These are phyloP conservation scores for Trypanosoma grayi DNA, from an alignment of 208 protist species.

Conservation along the genomic window DNA sequence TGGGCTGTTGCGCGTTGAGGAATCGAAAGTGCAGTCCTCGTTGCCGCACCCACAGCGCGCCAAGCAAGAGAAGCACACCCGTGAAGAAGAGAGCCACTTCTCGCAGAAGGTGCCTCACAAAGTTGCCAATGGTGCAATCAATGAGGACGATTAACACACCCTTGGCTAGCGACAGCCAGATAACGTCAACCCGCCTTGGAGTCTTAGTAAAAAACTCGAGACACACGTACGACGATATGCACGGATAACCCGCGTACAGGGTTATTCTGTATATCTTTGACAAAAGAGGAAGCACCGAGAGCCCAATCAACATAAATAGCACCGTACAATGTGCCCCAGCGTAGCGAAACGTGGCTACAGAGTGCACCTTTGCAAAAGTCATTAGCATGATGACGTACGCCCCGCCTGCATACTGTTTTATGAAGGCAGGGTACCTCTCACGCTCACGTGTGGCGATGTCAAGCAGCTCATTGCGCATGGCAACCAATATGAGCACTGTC, in stretches of 20 bases:
- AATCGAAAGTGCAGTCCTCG: neutral
- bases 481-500: slow-evolving; percentile 54
- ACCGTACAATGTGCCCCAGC: slow-evolving; percentile 45
- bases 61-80: slow-evolving; percentile 25
- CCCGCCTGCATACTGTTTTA: slow-evolving; percentile 28
- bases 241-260: slow-evolving; percentile 63
- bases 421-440: slow-evolving; percentile 8
- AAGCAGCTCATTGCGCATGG: slow-evolving; percentile 64
- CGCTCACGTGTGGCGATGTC: slow-evolving; percentile 30
- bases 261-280: slow-evolving; percentile 61
- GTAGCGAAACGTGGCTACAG: slow-evolving; percentile 44
- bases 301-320: slow-evolving; percentile 49
- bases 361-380: slow-evolving; percentile 52
- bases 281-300: slow-evolving; percentile 67
- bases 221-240: slow-evolving; percentile 56
- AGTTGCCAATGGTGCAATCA: slow-evolving; percentile 66
- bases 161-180: slow-evolving; percentile 29
- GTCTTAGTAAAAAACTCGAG: slow-evolving; percentile 55
- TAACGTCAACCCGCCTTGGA: slow-evolving; percentile 19
- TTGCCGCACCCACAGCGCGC: slow-evolving; percentile 42
- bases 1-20: neutral
- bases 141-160: slow-evolving; percentile 34
- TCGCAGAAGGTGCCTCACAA: slow-evolving; percentile 47
- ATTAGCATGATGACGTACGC: slow-evolving; percentile 29
- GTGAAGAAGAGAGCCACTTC: slow-evolving; percentile 51